Percentiles rank a stretch among this genome's conserved stretches.
These are phyloP conservation scores for Polysphondylium violaceum DNA, from an alignment of 78 protist species.

Conservation along the genomic window DNA sequence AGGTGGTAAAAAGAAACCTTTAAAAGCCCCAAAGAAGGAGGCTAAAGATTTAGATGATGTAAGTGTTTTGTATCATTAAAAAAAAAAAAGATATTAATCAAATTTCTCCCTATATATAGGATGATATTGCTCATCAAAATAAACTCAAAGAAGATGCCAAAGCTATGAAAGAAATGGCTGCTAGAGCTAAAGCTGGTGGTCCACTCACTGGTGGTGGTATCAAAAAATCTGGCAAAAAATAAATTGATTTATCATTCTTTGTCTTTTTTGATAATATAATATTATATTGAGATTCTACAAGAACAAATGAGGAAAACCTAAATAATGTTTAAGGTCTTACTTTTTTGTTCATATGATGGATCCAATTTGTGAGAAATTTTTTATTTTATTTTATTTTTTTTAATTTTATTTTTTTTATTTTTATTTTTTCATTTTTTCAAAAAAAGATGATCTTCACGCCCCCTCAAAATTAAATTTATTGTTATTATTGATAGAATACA, in stretches of 20 bases:
- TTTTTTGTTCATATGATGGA: too few species aligned
- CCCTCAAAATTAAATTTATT: neutral
- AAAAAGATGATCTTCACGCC: neutral
- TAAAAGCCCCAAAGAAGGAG: constrained; percentile 82
- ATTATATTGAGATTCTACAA: too few species aligned
- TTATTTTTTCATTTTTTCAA: neutral
- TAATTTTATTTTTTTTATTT: neutral
- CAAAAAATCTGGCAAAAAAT: constrained; percentile 80
- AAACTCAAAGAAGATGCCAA: constrained; percentile 74
- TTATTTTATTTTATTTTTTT: too few species aligned
- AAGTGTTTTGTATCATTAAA: neutral
- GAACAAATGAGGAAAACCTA: too few species aligned
- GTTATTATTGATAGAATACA: too few species aligned
- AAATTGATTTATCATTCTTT: too few species aligned
- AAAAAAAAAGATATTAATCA: neutral
- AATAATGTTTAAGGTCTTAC: too few species aligned
- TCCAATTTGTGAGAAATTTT: too few species aligned
- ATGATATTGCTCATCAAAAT: constrained; percentile 78
- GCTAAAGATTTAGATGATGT: constrained; percentile 79
- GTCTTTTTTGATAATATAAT: too few species aligned
- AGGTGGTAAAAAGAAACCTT: constrained; percentile 80
- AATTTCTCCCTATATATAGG: constrained; percentile 6
- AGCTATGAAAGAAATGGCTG: constrained; percentile 69
- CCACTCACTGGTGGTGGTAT: constrained; percentile 69
- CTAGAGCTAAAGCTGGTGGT: constrained; percentile 73